Base-by-base conservation (phyloP, 371 early-diverging fungal genomes). In the Apophysomyces variabilis region DNA sequence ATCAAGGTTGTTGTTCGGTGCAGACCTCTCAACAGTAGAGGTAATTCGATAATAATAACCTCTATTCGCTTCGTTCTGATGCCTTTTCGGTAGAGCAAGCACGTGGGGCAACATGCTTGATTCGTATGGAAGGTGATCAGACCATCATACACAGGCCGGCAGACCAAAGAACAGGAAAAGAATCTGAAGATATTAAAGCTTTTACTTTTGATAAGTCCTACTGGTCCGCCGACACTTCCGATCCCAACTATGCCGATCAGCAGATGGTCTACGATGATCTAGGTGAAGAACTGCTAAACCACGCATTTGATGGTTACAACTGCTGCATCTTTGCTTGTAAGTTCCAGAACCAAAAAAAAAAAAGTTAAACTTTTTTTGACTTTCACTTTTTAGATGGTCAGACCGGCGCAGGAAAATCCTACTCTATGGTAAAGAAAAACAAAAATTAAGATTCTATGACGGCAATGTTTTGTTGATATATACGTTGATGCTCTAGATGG, bases 181-280 rank as follows among this genome's bases (percentile, higher is more conserved):
- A 83, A 7, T 66, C 67, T n/a, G 79, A 80, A 16, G 83, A 81
- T 57, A 65, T 75, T 35, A 90, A 90, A 65, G 74, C 89, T 0
- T 95, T 93, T 70, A 90, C 91, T 2, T 95, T 92, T 75, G 96
- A 95, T 77, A 85, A 91, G 66, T 92, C 92, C 11, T 95, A 93
- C 69, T 92, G 93, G 93, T 90, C 93, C 6, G 89, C 85, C 41
- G 87, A 89, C 70, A 83, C 85, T 58, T 75, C 67, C 36, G 89
- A 85, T 58, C 77, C 90, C n/a, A 71, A 73, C 38, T 92, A 87
- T 74, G 95, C 94, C 38, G 85, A 87, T 65, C 97, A 96, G 67
- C 73, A 86, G 57, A 75, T 67, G 5, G 87, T 97, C 7, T 97
- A 92, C 68, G 79, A 87, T 37, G 90, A 88, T 61, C 72, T 95